Percentiles rank a stretch among this genome's conserved stretches.
Conservation (phyloP, 1,139 yeast genomes). For the Diutina mesorugosa region DNA sequence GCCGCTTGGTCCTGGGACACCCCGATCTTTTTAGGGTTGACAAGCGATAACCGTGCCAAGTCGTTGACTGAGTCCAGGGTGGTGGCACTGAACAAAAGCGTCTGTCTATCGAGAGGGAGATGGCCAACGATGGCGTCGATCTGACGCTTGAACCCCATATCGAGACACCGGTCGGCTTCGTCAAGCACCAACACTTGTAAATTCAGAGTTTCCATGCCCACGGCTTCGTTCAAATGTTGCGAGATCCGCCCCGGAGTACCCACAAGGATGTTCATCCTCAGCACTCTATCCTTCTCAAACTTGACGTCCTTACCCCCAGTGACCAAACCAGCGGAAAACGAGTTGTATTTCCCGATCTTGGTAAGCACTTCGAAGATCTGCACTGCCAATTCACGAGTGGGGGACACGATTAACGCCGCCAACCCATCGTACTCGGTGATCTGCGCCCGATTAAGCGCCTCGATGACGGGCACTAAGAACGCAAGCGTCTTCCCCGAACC, state of each 20-base stretch:
- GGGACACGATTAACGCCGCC: slow-evolving; percentile 85
- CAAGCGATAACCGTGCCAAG: slow-evolving; percentile 75
- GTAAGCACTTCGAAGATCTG: slow-evolving; percentile 86
- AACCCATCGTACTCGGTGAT: slow-evolving; percentile 89
- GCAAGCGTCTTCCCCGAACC: slow-evolving; percentile 97
- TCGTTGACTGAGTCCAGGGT: slow-evolving; percentile 82
- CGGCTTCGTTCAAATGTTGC: slow-evolving; percentile 91
- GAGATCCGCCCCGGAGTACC: slow-evolving; percentile 95
- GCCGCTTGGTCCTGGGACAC: slow-evolving; percentile 36
- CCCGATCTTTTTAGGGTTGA: slow-evolving; percentile 70
- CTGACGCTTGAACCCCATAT: slow-evolving; percentile 91
- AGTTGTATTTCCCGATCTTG: slow-evolving; percentile 69
- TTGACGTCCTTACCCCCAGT: slow-evolving; percentile 94
- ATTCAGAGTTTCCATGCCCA: slow-evolving; percentile 70
- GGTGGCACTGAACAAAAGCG: slow-evolving; percentile 84
- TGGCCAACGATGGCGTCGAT: slow-evolving; percentile 77
- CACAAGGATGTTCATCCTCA: slow-evolving; percentile 72
- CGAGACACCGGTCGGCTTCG: slow-evolving; percentile 93
- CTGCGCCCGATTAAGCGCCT: slow-evolving; percentile 52
- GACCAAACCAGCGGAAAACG: slow-evolving; percentile 86
- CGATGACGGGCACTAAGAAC: slow-evolving; percentile 75
- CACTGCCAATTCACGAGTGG: slow-evolving; percentile 88
- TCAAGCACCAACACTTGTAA: slow-evolving; percentile 77
- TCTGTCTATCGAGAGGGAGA: slow-evolving; percentile 78
- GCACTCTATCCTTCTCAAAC: slow-evolving; percentile 76